phyloP scores from a whole-genome alignment of 208 protist species.

The Trypanosoma scelopori region DNA sequence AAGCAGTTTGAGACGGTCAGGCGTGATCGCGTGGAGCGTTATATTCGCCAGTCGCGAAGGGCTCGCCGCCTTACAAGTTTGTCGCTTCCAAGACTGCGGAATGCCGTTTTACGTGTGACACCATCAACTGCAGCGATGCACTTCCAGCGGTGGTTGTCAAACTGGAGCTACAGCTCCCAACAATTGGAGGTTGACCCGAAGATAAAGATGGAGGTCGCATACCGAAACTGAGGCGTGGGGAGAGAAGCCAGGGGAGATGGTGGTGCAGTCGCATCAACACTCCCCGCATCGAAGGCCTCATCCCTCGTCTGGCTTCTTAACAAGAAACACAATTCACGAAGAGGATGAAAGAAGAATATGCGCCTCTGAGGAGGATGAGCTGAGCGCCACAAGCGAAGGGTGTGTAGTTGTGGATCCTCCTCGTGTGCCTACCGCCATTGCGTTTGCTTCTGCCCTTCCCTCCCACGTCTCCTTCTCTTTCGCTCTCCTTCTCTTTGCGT shows the following conservation, averaged over 20 bases:
- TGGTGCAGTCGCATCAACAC: too few relatives aligned
- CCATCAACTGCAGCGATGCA: conserved; percentile 43
- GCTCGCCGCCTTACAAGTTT: conserved; percentile 64
- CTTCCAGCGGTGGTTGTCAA: conserved; percentile 76
- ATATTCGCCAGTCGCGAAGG: conserved; percentile 84
- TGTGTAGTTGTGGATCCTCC: too few relatives aligned
- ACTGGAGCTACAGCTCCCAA: conserved; percentile 85
- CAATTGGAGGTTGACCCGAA: conserved; percentile 83
- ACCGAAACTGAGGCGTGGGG: conserved; percentile 11
- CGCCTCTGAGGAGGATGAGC: too few relatives aligned
- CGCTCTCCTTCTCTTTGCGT: not conserved
- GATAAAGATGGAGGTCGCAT: conserved; percentile 83
- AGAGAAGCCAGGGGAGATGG: too few relatives aligned
- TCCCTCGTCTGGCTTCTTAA: too few relatives aligned
- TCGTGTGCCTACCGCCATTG: too few relatives aligned
- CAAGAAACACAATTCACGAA: too few relatives aligned
- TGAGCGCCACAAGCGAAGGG: too few relatives aligned
- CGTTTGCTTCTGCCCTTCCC: too few relatives aligned
- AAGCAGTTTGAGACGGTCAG: conserved; percentile 80
- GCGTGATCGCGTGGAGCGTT: conserved; percentile 81
- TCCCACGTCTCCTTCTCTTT: not conserved
- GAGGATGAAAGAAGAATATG: too few relatives aligned
- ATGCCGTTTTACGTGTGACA: conserved; percentile 45
- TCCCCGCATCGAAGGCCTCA: too few relatives aligned
- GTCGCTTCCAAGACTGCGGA: conserved; percentile 41